phyloP scores from a whole-genome alignment of 2,329 filamentous ascomycete species.

The Aspergillus texensis region DNA sequence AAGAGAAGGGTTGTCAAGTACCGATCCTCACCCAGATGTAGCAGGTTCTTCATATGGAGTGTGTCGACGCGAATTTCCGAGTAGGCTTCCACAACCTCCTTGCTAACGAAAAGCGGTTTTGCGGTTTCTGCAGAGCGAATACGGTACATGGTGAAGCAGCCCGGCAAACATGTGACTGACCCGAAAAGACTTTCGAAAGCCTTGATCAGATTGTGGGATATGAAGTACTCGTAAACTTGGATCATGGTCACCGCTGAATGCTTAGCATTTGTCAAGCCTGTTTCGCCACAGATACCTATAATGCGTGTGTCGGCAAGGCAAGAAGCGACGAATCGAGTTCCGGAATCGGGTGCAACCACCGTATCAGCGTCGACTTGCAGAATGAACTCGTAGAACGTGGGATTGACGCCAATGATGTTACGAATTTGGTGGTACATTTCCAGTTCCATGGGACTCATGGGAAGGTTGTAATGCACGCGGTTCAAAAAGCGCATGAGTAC shows the following conservation, averaged over 20 bases:
- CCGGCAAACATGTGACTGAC: slow-evolving; percentile 94
- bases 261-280: slow-evolving; percentile 88
- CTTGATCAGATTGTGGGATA: slow-evolving; percentile 95
- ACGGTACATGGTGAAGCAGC: slow-evolving; percentile 99
- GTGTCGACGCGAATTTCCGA: slow-evolving; percentile 94
- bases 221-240: slow-evolving; percentile 99
- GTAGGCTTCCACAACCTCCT: slow-evolving; percentile 85
- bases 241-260: slow-evolving; percentile 97
- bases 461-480: slow-evolving; percentile 93
- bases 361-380: slow-evolving; percentile 98
- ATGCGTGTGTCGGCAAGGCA: slow-evolving; percentile 90
- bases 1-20: slow-evolving; percentile 93
- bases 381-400: slow-evolving; percentile 96
- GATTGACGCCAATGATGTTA: slow-evolving; percentile 98
- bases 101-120: slow-evolving; percentile 94
- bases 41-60: slow-evolving; percentile 96
- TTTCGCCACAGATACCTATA: slow-evolving; percentile 95
- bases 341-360: slow-evolving; percentile 84
- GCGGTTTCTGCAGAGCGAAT: slow-evolving; percentile 91
- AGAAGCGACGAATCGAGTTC: slow-evolving; percentile 85
- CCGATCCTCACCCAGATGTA: slow-evolving; percentile 96
- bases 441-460: slow-evolving; percentile 94
- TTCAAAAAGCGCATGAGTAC: slow-evolving; percentile 98
- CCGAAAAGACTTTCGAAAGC: slow-evolving; percentile 97
- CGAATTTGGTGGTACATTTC: slow-evolving; percentile 99